A percentile compares a stretch with the other conserved stretches of the same genome.
phyloP scores from a whole-genome alignment of 768 basidiomycete species.

The Tylopilus sp. region DNA sequence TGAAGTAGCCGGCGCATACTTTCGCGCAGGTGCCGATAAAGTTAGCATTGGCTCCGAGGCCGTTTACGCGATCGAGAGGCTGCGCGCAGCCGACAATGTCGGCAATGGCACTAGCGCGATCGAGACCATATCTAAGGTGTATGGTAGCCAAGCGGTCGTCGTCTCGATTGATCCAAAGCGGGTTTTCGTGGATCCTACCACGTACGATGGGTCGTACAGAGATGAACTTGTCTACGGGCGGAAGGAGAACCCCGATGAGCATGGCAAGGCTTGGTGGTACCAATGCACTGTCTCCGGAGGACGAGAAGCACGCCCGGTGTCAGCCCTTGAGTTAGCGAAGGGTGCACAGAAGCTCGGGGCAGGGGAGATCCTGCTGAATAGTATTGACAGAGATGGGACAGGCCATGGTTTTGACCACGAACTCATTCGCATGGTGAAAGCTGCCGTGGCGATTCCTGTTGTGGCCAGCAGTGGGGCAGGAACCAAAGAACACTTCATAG shows the following conservation, averaged over 20 bases:
- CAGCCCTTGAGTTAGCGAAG: slow-evolving; percentile 85
- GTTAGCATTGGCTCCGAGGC: slow-evolving; percentile 97
- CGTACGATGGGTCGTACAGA: slow-evolving; percentile 67
- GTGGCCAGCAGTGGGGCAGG: slow-evolving; percentile 96
- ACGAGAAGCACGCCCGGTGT: slow-evolving; percentile 75
- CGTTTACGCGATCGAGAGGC: slow-evolving; percentile 86
- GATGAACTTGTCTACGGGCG: slow-evolving; percentile 54
- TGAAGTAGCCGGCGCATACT: slow-evolving; percentile 95
- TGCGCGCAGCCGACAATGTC: slow-evolving; percentile 48
- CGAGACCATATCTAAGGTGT: slow-evolving; percentile 84
- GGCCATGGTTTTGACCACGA: slow-evolving; percentile 90
- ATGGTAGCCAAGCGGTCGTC: slow-evolving; percentile 96
- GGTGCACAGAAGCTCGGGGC: slow-evolving; percentile 92
- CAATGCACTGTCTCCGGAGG: slow-evolving; percentile 97
- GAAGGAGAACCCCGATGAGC: slow-evolving; percentile 47
- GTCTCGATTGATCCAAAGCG: slow-evolving; percentile 94
- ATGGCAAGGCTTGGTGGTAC: slow-evolving; percentile 93
- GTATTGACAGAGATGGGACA: slow-evolving; percentile 94
- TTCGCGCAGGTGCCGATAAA: slow-evolving; percentile 97
- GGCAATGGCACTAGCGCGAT: slow-evolving; percentile 81
- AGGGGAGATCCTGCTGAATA: slow-evolving; percentile 92
- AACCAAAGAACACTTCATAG: slow-evolving; percentile 73
- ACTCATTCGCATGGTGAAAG: slow-evolving; percentile 72
- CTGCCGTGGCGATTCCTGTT: slow-evolving; percentile 81
- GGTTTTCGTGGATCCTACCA: slow-evolving; percentile 65